Evolutionary conservation across 495 filamentous ascomycete species (phyloP), one percentile per base, ranked within the genome.

Genomic region (Stereocaulon alpinum): DNA sequence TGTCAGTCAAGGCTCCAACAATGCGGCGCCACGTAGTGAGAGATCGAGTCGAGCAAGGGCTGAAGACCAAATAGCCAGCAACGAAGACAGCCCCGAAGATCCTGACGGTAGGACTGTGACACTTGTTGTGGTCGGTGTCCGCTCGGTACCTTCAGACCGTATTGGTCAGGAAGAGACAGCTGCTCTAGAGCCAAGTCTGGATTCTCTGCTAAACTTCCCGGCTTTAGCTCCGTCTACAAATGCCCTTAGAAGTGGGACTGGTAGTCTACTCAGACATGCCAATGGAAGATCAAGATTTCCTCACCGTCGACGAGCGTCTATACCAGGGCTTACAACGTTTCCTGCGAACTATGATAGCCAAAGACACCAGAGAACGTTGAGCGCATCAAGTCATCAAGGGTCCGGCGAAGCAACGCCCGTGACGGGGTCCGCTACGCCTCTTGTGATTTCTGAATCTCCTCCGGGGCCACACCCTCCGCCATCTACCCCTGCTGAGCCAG

Each of bases 71-170:
- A 69, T 75, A 64, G 48, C 44, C 43, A 27, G 17, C 15, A 73
- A 75, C 57, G 62, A 79, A 44, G 74, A 76, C 40, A 70, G 74
- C 52, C 57, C 71, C 22, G 79, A 81, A 48, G 74, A 70, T n/a
- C 55, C 62, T 22, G 83, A 86, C 57, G 83, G 78, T 14, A 76
- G 84, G 17, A 83, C 81, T 61, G 81, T 87, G 17, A 84, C 84
- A 9, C 74, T 87, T 55, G 84, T 87, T 34, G 80, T 89, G 43
- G 86, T 89, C 47, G 86, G 86, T 11, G 86, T 89, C 43, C 76
- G 85, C 34, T 86, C 84, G 12, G 84, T 88, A 41, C 80, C 80
- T 18, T 76, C 83, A 17, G 73, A 77, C 43, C 77, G 72, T 55
- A 67, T 70, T 29, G 68, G 68, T 48, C 81, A 74, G 49, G 80